These are phyloP conservation scores for Trichosporon coremiiforme DNA, from an alignment of 1,284 basidiomycete genomes.

Conservation along the genomic window DNA sequence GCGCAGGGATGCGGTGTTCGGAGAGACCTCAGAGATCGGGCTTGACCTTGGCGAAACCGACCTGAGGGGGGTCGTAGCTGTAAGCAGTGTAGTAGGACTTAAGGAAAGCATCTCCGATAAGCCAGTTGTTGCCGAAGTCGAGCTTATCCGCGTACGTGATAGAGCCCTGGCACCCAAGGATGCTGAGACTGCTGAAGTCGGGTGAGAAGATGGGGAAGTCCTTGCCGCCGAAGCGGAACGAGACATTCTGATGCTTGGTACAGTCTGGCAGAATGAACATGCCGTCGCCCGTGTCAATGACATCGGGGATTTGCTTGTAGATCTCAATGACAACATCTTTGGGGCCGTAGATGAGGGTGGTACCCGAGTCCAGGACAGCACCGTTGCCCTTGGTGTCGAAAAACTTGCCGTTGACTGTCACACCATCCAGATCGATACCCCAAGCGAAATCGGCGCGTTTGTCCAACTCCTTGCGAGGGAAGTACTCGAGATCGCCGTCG, in stretches of 20 bases:
- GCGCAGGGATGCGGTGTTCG: neutral
- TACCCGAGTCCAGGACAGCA: conserved; percentile 37
- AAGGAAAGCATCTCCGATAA: conserved; percentile 20
- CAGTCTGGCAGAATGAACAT: conserved; percentile 19
- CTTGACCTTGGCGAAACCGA: conserved; percentile 19
- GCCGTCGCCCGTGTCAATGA: neutral
- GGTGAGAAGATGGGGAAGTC: conserved; percentile 21
- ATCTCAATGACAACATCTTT: conserved; percentile 28
- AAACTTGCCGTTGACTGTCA: conserved; percentile 18
- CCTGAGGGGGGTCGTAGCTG: conserved; percentile 7
- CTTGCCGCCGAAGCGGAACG: conserved; percentile 24
- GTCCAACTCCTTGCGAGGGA: conserved; percentile 51
- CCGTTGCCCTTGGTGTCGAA: neutral
- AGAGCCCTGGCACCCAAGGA: neutral
- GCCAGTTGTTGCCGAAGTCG: neutral
- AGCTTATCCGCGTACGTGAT: neutral
- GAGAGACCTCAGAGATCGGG: neutral
- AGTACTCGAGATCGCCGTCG: conserved; percentile 73
- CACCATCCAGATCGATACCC: conserved; percentile 20
- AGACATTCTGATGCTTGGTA: neutral
- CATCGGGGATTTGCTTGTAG: conserved; percentile 35
- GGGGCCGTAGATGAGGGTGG: conserved; percentile 38
- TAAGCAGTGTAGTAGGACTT: conserved; percentile 20
- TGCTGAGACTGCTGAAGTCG: neutral
- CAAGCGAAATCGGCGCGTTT: neutral